Base-by-base conservation (phyloP, 2,329 filamentous ascomycete genomes). In the Fusarium pilosicola region DNA sequence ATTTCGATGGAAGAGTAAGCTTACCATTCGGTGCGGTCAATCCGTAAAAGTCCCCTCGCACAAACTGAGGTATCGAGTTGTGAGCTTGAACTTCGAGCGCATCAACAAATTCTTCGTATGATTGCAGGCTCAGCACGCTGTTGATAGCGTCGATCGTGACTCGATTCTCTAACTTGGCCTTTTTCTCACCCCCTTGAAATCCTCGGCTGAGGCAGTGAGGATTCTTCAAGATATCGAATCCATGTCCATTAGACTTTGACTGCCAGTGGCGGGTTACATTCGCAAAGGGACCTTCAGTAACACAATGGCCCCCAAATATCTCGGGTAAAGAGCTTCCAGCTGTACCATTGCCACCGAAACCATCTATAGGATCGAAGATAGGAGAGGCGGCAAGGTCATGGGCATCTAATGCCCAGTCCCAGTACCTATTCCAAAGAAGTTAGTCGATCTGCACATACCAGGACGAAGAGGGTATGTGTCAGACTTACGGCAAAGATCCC, bases 251-350 rank as follows among this genome's bases (percentile, higher is more conserved):
- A 9, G 32, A 54, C 18, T 38, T 54, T 17, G 49, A 38, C 10
- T 54, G 24, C 49, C 32, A 54, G 13, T 54, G 49, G 49, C 24
- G 49, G 32, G 49, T 54, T 36, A 24, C 32, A 26, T 54, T 54
- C 18, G 49, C 32, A 54, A 54, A 54, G 7, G 32, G 24, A 12
- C 49, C 32, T 15, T 38, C 49, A 2, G 13, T 38, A 22, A 54
- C n/a, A 26, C 32, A 54, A 28, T 17, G 32, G 49, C 49, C 49
- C 49, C 32, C 32, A 22, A 38, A 54, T 13, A 38, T 38, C 18
- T 6, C 32, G n/a, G 32, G 3, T 22, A 22, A 26, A 54, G 49
- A 9, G n/a, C 2, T 54, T 54, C 7, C 10, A 10, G 5, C 2
- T 26, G n/a, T 38, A 12, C 49, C 32, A 20, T 54, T 54, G 2